Evolutionary conservation across 2,329 filamentous ascomycete species (phyloP).

Genomic region (Whalleya microplaca): DNA sequence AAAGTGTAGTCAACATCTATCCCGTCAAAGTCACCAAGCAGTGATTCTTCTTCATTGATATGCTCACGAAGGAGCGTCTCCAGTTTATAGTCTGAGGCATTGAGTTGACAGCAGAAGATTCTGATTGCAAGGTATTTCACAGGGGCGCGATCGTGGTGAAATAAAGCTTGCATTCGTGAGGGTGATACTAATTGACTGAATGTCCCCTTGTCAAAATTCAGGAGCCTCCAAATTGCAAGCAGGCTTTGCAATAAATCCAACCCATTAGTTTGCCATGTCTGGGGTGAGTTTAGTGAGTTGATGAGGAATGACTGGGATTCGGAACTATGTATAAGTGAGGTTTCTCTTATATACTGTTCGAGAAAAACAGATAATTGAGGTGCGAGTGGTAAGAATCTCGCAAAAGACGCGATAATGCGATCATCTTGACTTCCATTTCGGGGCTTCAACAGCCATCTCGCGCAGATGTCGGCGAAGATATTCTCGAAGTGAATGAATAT

Average conservation of each 20-base stretch:
- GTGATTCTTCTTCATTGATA: slow-evolving; percentile 61
- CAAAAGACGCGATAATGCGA: slow-evolving; percentile 70
- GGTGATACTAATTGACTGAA: slow-evolving; percentile 70
- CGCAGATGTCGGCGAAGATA: slow-evolving; percentile 80
- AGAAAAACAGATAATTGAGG: slow-evolving; percentile 78
- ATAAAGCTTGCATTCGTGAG: slow-evolving; percentile 69
- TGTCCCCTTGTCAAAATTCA: slow-evolving; percentile 72
- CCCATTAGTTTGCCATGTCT: slow-evolving; percentile 15
- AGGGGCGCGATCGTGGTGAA: slow-evolving; percentile 60
- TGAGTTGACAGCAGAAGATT: slow-evolving; percentile 77
- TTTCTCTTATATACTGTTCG: slow-evolving; percentile 48
- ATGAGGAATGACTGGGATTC: slow-evolving; percentile 28
- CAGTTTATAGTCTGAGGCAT: slow-evolving; percentile 77
- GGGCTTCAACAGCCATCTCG: slow-evolving; percentile 69
- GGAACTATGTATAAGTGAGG: slow-evolving; percentile 25
- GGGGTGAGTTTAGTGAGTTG: slow-evolving; percentile 32
- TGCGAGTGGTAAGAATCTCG: slow-evolving; percentile 79
- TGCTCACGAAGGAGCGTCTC: slow-evolving; percentile 72
- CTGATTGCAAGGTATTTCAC: slow-evolving; percentile 83
- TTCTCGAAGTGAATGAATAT: slow-evolving; percentile 76
- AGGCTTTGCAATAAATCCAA: slow-evolving; percentile 48
- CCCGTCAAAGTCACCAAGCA: slow-evolving; percentile 77
- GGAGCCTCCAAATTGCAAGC: slow-evolving; percentile 75
- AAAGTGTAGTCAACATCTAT: slow-evolving; percentile 78
- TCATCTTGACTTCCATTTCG: slow-evolving; percentile 43